Conservation (phyloP, 2,329 filamentous ascomycete species). For the Akanthomyces dipterigenus region DNA sequence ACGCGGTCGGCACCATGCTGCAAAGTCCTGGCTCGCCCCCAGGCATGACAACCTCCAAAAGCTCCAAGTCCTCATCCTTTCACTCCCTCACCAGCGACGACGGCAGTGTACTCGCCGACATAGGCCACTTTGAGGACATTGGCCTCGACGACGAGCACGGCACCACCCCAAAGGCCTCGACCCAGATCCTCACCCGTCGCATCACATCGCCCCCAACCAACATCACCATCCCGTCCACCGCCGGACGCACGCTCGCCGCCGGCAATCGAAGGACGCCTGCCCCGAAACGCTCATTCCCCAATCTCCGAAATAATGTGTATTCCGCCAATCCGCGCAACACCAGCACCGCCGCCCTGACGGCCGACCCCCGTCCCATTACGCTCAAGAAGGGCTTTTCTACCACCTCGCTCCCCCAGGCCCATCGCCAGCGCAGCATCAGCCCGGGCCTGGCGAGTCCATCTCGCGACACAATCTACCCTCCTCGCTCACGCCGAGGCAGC, state of each 20-base stretch:
- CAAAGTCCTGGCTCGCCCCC: conserved; percentile 30
- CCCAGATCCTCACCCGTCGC: conserved; percentile 34
- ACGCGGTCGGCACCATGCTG: conserved; percentile 23
- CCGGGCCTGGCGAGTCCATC: conserved; percentile 41
- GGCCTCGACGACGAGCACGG: conserved; percentile 59
- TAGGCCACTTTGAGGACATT: conserved; percentile 88
- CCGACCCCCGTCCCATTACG: conserved; percentile 27
- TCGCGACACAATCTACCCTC: conserved; percentile 33
- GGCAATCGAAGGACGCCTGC: conserved; percentile 21
- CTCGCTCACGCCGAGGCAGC: conserved; percentile 50
- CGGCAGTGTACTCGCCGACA: conserved; percentile 61
- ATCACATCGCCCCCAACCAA: conserved; percentile 8
- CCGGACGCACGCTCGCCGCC: conserved; percentile 25
- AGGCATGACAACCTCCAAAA: conserved; percentile 76
- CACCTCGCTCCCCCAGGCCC: conserved; percentile 31
- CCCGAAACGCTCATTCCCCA: conserved; percentile 38
- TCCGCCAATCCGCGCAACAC: conserved; percentile 45
- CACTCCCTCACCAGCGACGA: conserved; percentile 73
- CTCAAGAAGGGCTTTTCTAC: conserved; percentile 24
- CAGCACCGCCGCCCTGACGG: conserved; percentile 32
- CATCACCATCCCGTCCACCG: conserved; percentile 13
- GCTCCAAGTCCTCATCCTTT: conserved; percentile 84
- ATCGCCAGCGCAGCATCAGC: conserved; percentile 45
- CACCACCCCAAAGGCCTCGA: conserved; percentile 44
- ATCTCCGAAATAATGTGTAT: conserved; percentile 39